A percentile compares a stretch with the other conserved stretches of the same genome.
Evolutionary conservation across 139 green algal species (phyloP).

Genomic region (Bryopsis sp.): DNA sequence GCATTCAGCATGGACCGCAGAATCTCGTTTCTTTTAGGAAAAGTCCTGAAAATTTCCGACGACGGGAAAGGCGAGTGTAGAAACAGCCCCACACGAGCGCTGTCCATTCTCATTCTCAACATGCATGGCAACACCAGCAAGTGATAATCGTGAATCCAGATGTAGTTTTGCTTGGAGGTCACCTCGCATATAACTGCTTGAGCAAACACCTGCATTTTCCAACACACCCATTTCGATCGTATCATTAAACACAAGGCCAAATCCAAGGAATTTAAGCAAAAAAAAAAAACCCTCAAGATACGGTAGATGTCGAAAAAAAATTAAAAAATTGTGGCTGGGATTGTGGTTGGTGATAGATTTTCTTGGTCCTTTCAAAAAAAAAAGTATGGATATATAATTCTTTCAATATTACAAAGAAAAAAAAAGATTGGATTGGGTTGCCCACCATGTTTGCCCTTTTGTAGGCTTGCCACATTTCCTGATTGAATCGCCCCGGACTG

Average conservation of each 20-base stretch:
- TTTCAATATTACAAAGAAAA: neutral
- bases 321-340: too few relatives aligned
- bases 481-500: conserved; percentile 68
- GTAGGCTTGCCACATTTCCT: conserved; percentile 88
- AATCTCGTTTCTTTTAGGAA: conserved; percentile 86
- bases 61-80: conserved; percentile 96
- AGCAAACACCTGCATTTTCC: conserved; percentile 17
- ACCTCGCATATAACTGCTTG: conserved; percentile 30
- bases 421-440: neutral
- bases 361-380: neutral
- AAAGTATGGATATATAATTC: neutral
- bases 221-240: neutral
- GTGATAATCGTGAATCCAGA: conserved; percentile 99
- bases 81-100: conserved; percentile 75
- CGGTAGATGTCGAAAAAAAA: neutral
- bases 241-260: neutral
- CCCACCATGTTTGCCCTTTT: conserved; percentile 91
- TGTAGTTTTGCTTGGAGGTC: conserved; percentile 70
- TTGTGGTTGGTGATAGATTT: too few relatives aligned
- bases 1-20: conserved; percentile 88
- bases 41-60: conserved; percentile 95
- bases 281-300: neutral
- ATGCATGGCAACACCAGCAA: conserved; percentile 92
- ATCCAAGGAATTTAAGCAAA: neutral
- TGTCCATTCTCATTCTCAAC: conserved; percentile 56